Evolutionary conservation across 2,329 filamentous ascomycete genomes (phyloP).

Genomic region (Aspergillus pseudotamarii): DNA sequence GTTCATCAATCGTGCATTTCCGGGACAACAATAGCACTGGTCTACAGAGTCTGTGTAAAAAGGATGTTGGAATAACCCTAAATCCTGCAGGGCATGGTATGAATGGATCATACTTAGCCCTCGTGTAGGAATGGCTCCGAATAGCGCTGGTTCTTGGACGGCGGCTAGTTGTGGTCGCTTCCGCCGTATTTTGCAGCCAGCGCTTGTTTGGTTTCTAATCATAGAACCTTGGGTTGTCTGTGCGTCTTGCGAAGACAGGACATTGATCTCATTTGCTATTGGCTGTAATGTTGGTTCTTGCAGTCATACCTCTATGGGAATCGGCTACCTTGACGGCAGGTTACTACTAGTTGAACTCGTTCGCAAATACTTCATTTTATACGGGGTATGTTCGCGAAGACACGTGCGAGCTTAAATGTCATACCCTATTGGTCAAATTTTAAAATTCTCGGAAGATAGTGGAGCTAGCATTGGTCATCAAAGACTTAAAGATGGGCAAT

Average conservation of each 20-base stretch:
- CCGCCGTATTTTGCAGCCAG: slow-evolving; percentile 9
- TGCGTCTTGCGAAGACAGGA: slow-evolving; percentile 1
- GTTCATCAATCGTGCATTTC: not conserved
- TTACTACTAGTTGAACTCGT: not conserved
- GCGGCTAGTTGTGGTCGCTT: slow-evolving; percentile 6
- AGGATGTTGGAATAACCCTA: not conserved
- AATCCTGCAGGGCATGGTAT: not conserved
- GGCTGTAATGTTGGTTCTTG: not conserved
- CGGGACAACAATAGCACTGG: not conserved
- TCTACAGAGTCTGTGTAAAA: not conserved
- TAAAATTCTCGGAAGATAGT: not conserved
- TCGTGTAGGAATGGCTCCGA: not conserved
- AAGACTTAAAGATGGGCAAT: not conserved
- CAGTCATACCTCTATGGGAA: not conserved
- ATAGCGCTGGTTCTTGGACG: not conserved
- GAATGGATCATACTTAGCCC: not conserved
- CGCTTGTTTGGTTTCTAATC: slow-evolving; percentile 15
- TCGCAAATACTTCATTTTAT: not conserved
- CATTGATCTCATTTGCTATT: no score
- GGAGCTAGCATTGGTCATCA: not conserved
- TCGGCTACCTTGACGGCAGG: not conserved
- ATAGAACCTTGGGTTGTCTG: slow-evolving; percentile 14
- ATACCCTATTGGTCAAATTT: not conserved
- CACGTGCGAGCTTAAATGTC: not conserved
- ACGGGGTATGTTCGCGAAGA: not conserved